Base-by-base conservation (phyloP, 768 basidiomycete genomes). In the Trametes coccinea region DNA sequence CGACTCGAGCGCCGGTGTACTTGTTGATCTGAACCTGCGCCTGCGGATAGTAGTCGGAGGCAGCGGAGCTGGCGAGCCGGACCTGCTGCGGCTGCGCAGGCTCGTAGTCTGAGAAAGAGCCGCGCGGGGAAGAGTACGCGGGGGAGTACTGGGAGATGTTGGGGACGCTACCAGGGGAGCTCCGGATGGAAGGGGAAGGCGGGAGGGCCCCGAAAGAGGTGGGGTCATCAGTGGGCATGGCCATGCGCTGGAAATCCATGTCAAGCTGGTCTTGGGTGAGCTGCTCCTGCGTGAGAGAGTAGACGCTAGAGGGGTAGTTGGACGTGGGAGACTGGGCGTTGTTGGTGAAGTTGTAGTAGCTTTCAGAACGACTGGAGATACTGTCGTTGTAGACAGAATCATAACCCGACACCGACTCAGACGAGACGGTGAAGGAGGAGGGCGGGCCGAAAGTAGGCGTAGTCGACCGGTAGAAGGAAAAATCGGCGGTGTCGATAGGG, bases 351-450 rank as follows among this genome's bases (percentile, higher is more conserved):
- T 82, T 86, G 81, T 85, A 88, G 75, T 84, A 80, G 57, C 87
- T 85, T 70, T 88, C 86, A 57, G 88, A 89, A 67, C 80, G 85
- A 66, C 81, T 81, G 27, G 89, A 90, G 40, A 84, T 73, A 34
- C 85, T 61, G 56, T 72, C 69, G 63, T 65, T 59, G 67, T 71
- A 84, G 70, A 88, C 87, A 78, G 85, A 88, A 64, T 84, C 81
- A 63, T 70, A 72, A 48, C 62, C 69, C 57, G 69, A 72, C 64
- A 67, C 71, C 60, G 89, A 90, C 74, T 92, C 89, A 64, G 88
- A 87, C 44, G 89, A 90, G 65, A 83, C 84, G 62, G 92, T 91
- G 73, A 93, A 85, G 65, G 87, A 82, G 57, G 92, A 93, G 52
- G 85, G 87, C 60, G 90, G 87, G 64, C 88, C 88, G 74, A 81